Evolutionary conservation across 176 grass and related monocot species (phyloP), one percentile per base, ranked within the genome.

Genomic region (Areca catechu): DNA sequence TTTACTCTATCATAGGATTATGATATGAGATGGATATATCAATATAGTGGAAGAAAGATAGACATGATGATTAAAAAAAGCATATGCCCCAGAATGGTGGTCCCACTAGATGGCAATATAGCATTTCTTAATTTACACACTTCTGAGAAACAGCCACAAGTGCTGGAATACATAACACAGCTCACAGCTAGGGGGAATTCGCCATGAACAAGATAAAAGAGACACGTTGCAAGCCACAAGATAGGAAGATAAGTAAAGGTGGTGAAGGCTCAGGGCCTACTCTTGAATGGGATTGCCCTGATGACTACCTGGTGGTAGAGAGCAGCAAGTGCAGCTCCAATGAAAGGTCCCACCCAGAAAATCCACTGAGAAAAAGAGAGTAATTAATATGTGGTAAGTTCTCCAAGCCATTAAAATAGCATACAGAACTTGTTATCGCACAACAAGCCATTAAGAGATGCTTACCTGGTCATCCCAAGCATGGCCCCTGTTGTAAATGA

Each of bases 241-340:
- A 63, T 34, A 50, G 15, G 47, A 5, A 48, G 20, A 23, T 19
- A 24, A 9, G 50, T n/a, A n/a, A 43, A 1, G 34, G 34, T 43
- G 9, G 21, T 28, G 23, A 24, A 15, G 22, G 17, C 24, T 74
- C 34, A 71, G 30, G 59, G 29, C 61, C 71, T 77, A 73, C 19
- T 83, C 74, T 83, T 83, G 74, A 83, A 83, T 24, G 80, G 80
- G 61, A 83, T 77, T 10, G 80, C 80, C 56, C 80, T 83, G 68
- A 83, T 77, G 19, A 83, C 80, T 15, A 83, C 57, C 24, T 73
- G 68, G 43, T 83, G 80, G 50, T 83, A 83, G 34, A 83, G 62
- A 49, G 80, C 68, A 58, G 80, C 80, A 20, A 83, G 62, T 20
- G 74, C 80, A 67, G 80, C 80, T 72, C 80, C 80, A 56, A 83